These are phyloP conservation scores for Pezizomycotina sp. DNA, from an alignment of 2,329 filamentous ascomycete species.

Conservation along the genomic window DNA sequence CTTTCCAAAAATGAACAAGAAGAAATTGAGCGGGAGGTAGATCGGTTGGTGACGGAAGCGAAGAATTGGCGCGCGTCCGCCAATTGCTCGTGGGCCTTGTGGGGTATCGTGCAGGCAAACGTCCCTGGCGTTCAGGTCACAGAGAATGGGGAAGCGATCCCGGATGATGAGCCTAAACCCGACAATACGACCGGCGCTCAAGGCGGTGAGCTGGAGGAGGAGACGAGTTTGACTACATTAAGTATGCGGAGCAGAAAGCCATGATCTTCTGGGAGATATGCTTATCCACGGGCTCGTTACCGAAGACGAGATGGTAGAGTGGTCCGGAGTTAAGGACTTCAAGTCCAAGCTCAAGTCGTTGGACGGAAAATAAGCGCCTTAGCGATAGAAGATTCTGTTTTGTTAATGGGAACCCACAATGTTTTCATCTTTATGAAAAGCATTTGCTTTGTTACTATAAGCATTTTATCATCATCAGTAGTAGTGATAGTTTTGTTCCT, in stretches of 20 bases:
- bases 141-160: constrained; percentile 25
- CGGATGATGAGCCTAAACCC: constrained; percentile 24
- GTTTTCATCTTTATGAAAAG: too few relatives aligned
- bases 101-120: constrained; percentile 92
- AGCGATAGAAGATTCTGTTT: background rate
- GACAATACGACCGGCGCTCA: constrained; percentile 11
- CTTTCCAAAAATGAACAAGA: constrained; percentile 46
- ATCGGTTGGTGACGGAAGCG: constrained; percentile 59
- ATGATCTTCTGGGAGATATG: constrained; percentile 93
- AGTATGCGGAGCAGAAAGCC: constrained; percentile 76
- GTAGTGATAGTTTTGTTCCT: too few relatives aligned
- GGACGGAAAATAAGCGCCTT: background rate
- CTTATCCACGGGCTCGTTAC: constrained; percentile 58
- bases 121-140: constrained; percentile 51
- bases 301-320: constrained; percentile 47
- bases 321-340: constrained; percentile 16
- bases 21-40: constrained; percentile 48
- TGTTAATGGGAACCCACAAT: too few relatives aligned
- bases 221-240: constrained; percentile 83
- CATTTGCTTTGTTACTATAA: too few relatives aligned
- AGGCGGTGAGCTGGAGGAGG: constrained; percentile 23
- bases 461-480: too few relatives aligned
- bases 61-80: constrained; percentile 75
- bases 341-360: constrained; percentile 15
- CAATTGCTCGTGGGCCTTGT: constrained; percentile 80